These are phyloP conservation scores for Inga laurina DNA, from an alignment of 306 rosid genomes.

Conservation along the genomic window DNA sequence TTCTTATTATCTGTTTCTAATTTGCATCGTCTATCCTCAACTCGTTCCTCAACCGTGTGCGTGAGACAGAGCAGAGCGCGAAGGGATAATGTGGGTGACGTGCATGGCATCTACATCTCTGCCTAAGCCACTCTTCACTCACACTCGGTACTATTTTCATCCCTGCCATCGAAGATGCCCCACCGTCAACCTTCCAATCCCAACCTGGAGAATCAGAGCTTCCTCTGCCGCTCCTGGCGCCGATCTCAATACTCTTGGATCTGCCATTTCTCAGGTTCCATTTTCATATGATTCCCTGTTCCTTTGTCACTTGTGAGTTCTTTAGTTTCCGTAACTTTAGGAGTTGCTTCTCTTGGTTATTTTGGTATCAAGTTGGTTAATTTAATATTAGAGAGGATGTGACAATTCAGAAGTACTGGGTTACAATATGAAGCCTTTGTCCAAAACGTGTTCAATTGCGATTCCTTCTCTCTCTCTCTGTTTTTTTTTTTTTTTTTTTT, in stretches of 20 bases:
- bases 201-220: conserved; percentile 47
- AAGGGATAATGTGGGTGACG: conserved; percentile 42
- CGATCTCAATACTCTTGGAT: conserved; percentile 70
- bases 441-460: background rate
- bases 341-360: background rate
- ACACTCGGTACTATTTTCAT: background rate
- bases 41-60: background rate
- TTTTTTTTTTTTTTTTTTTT: background rate
- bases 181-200: conserved; percentile 38
- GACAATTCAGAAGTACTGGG: background rate
- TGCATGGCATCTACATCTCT: conserved; percentile 38
- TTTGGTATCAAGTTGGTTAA: background rate
- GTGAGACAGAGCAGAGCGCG: background rate
- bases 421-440: background rate
- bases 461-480: background rate
- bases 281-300: background rate
- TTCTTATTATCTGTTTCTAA: conserved; percentile 19
- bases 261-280: conserved; percentile 75
- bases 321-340: background rate
- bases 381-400: background rate
- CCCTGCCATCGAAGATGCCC: conserved; percentile 21
- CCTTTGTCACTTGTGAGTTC: background rate
- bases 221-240: conserved; percentile 80
- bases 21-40: background rate
- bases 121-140: conserved; percentile 12